Evolutionary conservation across 2,329 filamentous ascomycete species (phyloP).

Genomic region (Talaromyces albobiverticillius): DNA sequence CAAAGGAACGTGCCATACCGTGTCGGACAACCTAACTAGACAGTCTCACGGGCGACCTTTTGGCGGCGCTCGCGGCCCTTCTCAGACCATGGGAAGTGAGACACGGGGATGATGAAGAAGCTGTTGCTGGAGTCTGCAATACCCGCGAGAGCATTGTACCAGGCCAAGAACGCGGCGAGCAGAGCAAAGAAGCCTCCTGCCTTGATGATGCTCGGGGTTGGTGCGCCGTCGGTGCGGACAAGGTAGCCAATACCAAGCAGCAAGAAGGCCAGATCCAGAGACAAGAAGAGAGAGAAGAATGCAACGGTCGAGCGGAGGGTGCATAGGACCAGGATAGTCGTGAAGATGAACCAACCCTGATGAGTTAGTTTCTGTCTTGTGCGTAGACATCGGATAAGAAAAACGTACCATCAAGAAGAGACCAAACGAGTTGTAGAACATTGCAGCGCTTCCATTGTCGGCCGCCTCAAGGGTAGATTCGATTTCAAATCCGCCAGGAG

Average conservation of each 20-base stretch:
- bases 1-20: no score
- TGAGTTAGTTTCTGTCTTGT: constrained; percentile 15
- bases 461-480: constrained; percentile 33
- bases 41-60: constrained; percentile 49
- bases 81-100: constrained; percentile 92
- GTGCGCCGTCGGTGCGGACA: constrained; percentile 42
- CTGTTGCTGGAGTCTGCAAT: constrained; percentile 68
- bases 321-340: constrained; percentile 68
- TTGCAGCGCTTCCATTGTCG: constrained; percentile 15
- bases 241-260: constrained; percentile 66
- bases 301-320: constrained; percentile 74
- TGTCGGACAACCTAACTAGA: no score
- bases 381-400: neutral
- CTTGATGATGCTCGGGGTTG: constrained; percentile 57
- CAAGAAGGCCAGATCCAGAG: constrained; percentile 72
- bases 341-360: constrained; percentile 80
- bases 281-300: constrained; percentile 75
- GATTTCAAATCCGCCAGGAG: constrained; percentile 65
- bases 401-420: constrained; percentile 65
- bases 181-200: constrained; percentile 79
- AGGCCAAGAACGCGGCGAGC: constrained; percentile 74
- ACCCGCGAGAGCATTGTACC: constrained; percentile 84
- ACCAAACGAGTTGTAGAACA: constrained; percentile 62
- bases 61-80: constrained; percentile 47
- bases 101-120: constrained; percentile 90